Evolutionary conservation across 805 yeast genomes (phyloP).

Genomic region (Spathaspora hagerdaliae): DNA sequence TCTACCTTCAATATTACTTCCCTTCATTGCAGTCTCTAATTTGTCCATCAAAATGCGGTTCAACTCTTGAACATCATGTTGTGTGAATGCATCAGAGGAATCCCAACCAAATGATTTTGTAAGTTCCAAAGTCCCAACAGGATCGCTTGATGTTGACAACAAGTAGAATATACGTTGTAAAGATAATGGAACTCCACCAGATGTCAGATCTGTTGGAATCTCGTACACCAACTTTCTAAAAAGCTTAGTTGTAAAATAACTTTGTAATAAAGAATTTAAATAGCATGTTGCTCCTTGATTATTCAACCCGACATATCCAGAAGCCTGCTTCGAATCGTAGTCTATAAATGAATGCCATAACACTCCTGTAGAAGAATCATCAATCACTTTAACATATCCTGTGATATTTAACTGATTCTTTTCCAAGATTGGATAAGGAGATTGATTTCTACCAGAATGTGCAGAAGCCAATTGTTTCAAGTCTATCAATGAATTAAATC

Average conservation of each 20-base stretch:
- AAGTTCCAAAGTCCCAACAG: slow-evolving; percentile 81
- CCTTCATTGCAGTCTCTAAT: slow-evolving; percentile 86
- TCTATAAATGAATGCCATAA: slow-evolving; percentile 85
- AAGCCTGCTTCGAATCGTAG: slow-evolving; percentile 79
- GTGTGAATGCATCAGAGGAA: slow-evolving; percentile 89
- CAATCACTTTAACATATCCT: slow-evolving; percentile 69
- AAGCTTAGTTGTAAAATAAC: slow-evolving; percentile 77
- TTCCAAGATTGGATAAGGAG: slow-evolving; percentile 37
- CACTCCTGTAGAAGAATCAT: slow-evolving; percentile 87
- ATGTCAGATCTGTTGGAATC: slow-evolving; percentile 73
- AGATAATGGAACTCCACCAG: slow-evolving; percentile 61
- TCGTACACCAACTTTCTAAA: slow-evolving; percentile 85
- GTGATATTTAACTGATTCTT: slow-evolving; percentile 66
- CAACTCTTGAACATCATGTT: slow-evolving; percentile 96
- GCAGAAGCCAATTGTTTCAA: slow-evolving; percentile 35
- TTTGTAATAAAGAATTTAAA: slow-evolving; percentile 85
- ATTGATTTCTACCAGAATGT: slow-evolving; percentile 8
- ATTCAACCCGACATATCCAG: slow-evolving; percentile 89
- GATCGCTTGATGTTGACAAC: slow-evolving; percentile 65
- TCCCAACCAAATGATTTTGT: slow-evolving; percentile 98
- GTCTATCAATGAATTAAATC: slow-evolving; percentile 77
- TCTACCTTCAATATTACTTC: slow-evolving; percentile 56
- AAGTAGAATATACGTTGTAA: slow-evolving; percentile 84
- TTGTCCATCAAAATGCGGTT: slow-evolving; percentile 94
- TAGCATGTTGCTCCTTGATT: slow-evolving; percentile 99